phyloP scores from a whole-genome alignment of 306 rosid species.

The Quercus robur region DNA sequence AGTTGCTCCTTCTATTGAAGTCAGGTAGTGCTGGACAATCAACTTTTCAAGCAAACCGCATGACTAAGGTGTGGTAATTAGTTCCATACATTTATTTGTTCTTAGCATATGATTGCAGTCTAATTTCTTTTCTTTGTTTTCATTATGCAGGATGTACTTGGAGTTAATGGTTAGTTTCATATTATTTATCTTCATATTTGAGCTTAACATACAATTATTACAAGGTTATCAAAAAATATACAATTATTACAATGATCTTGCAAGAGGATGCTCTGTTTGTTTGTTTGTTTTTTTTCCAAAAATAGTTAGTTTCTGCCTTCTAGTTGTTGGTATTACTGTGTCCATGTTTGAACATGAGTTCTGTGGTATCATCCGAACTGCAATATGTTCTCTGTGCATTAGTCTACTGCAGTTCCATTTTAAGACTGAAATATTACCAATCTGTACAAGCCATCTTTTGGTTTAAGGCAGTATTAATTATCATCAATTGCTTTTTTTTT shows the following conservation, averaged over 20 bases:
- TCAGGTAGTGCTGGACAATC: slow-evolving; percentile 16
- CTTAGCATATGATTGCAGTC: neutral
- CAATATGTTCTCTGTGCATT: neutral
- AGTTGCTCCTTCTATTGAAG: slow-evolving; percentile 25
- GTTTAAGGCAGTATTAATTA: neutral
- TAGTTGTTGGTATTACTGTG: neutral
- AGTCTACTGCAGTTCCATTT: neutral
- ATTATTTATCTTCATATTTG: neutral
- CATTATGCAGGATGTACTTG: slow-evolving; percentile 44
- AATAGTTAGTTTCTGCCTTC: neutral
- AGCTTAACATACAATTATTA: neutral
- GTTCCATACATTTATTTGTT: neutral
- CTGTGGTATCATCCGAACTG: neutral
- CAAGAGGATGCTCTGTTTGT: neutral
- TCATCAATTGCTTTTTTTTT: neutral
- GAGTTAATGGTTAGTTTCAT: slow-evolving; percentile 45
- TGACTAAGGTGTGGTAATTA: slow-evolving; percentile 36
- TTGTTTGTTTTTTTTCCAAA: neutral
- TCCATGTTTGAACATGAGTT: neutral
- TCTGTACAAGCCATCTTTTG: neutral
- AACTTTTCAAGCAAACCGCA: slow-evolving; percentile 1
- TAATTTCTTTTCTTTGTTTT: slow-evolving; percentile 14
- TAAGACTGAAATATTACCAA: neutral
- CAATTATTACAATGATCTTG: neutral
- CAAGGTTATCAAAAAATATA: neutral